Conservation (phyloP, 2,329 filamentous ascomycete genomes). For the Colletotrichum echinochloae region DNA sequence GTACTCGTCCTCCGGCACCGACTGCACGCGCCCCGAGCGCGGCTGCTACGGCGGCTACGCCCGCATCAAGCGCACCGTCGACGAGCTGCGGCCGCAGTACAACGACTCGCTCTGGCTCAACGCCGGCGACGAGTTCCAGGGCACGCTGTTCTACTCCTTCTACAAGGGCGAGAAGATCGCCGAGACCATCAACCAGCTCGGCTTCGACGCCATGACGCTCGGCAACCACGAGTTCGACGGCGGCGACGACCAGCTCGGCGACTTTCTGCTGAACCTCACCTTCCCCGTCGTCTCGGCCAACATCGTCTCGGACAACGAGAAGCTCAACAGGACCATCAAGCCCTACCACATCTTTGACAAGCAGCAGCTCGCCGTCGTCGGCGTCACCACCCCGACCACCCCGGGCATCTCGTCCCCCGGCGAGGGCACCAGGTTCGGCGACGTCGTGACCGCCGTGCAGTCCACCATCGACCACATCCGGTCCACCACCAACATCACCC, state of each 20-base stretch:
- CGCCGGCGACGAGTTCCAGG: conserved; percentile 77
- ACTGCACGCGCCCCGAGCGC: conserved; percentile 66
- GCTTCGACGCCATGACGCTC: conserved; percentile 76
- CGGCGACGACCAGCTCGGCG: conserved; percentile 71
- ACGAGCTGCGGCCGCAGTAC: conserved; percentile 66
- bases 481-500: conserved; percentile 70
- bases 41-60: conserved; percentile 76
- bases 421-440: conserved; percentile 67
- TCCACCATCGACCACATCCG: conserved; percentile 71
- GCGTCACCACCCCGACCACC: conserved; percentile 71
- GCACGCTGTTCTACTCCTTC: conserved; percentile 75
- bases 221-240: conserved; percentile 77
- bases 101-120: conserved; percentile 74
- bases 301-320: conserved; percentile 68
- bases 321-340: conserved; percentile 72
- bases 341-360: conserved; percentile 74
- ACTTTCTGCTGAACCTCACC: conserved; percentile 72
- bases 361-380: conserved; percentile 71
- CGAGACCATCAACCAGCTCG: conserved; percentile 72
- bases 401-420: conserved; percentile 70
- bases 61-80: conserved; percentile 70
- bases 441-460: conserved; percentile 69
- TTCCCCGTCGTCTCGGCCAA: conserved; percentile 75
- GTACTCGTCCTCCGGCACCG: conserved; percentile 70
- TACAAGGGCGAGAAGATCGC: conserved; percentile 77